Percentiles rank a stretch among this genome's conserved stretches.
Evolutionary conservation across 1,284 basidiomycete genomes (phyloP).

Genomic region (Apiotrichum gracile): DNA sequence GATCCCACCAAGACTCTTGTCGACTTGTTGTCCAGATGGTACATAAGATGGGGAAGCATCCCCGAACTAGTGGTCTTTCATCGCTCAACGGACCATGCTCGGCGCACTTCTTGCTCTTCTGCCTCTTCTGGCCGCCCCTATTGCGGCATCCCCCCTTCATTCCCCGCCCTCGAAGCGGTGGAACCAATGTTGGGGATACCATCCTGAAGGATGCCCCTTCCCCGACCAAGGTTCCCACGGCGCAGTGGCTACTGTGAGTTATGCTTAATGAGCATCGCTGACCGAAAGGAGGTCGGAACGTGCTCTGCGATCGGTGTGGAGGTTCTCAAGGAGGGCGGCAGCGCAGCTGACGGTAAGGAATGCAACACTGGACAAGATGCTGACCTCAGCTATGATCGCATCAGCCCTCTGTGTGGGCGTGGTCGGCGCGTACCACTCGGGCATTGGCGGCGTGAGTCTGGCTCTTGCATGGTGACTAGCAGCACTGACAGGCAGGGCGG

Average conservation of each 20-base stretch:
- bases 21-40: too few relatives aligned
- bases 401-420: slow-evolving; percentile 46
- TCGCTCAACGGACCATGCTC: neutral
- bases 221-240: slow-evolving; percentile 17
- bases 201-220: slow-evolving; percentile 23
- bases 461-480: neutral
- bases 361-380: neutral
- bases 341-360: slow-evolving; percentile 42
- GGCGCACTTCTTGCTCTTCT: neutral
- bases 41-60: too few relatives aligned
- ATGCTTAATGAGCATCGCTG: neutral
- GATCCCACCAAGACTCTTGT: too few relatives aligned
- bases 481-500: slow-evolving; percentile 7
- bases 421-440: slow-evolving; percentile 45
- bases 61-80: too few relatives aligned
- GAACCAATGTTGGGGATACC: slow-evolving; percentile 20
- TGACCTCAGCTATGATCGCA: slow-evolving; percentile 24
- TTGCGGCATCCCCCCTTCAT: neutral
- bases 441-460: slow-evolving; percentile 43
- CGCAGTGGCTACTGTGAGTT: slow-evolving; percentile 23
- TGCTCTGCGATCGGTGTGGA: slow-evolving; percentile 47
- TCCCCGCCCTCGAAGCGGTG: slow-evolving; percentile 10
- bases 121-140: neutral
- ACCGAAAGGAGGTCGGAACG: slow-evolving; percentile 37
- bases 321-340: slow-evolving; percentile 43